These are phyloP conservation scores for Neurospora cerealis DNA, from an alignment of 495 filamentous ascomycete genomes.

Conservation along the genomic window DNA sequence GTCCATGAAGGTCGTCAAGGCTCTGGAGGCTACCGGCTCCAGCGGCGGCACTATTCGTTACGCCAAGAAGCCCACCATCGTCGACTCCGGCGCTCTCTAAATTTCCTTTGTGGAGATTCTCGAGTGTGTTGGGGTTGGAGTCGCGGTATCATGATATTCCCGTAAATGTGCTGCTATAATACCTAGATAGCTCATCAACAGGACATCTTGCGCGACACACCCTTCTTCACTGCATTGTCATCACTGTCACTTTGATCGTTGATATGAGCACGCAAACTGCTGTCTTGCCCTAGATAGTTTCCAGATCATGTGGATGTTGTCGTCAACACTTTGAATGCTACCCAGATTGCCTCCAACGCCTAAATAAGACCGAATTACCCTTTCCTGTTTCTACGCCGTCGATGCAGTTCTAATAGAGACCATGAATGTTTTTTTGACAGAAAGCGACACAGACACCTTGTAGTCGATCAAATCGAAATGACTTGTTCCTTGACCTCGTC, in stretches of 20 bases:
- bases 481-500: not conserved
- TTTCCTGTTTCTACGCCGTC: not conserved
- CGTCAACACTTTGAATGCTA: not conserved
- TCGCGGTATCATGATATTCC: not conserved
- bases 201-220: not conserved
- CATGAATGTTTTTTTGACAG: not conserved
- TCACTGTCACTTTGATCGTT: not conserved
- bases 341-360: not conserved
- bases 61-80: slow-evolving; percentile 56
- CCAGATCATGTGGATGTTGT: not conserved
- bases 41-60: slow-evolving; percentile 52
- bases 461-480: not conserved
- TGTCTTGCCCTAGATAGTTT: not conserved
- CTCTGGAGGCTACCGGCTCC: slow-evolving; percentile 63
- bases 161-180: not conserved
- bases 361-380: not conserved
- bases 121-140: not conserved
- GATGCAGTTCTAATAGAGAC: not conserved
- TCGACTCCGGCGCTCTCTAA: slow-evolving; percentile 48
- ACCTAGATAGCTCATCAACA: not conserved
- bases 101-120: not conserved
- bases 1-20: slow-evolving; percentile 57
- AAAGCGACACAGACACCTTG: not conserved
- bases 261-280: not conserved
- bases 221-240: not conserved